These are phyloP conservation scores for Pterocarpus santalinus DNA, from an alignment of 306 rosid genomes.

Conservation along the genomic window DNA sequence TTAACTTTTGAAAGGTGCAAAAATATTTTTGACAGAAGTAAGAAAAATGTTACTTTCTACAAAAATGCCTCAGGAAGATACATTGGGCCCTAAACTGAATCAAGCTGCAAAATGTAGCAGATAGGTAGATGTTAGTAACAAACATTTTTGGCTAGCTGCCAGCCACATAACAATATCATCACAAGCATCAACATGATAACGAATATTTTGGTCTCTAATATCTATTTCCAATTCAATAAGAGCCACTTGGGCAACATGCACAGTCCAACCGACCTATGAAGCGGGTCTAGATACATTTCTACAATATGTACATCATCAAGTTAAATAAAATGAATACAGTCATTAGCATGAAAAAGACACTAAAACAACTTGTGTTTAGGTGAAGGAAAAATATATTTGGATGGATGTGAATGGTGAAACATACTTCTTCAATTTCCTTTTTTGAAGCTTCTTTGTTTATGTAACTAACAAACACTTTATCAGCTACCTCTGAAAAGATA, in stretches of 20 bases:
- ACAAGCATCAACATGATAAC: conserved; percentile 33
- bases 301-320: conserved; percentile 40
- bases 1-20: too few species aligned
- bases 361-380: conserved; percentile 43
- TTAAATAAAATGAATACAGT: conserved; percentile 31
- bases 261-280: conserved; percentile 31
- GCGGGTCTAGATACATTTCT: conserved; percentile 33
- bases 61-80: too few species aligned
- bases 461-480: conserved; percentile 73
- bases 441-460: conserved; percentile 65
- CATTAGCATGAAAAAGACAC: conserved; percentile 30
- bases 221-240: conserved; percentile 16
- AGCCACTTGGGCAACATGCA: conserved; percentile 32
- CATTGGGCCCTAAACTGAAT: not conserved
- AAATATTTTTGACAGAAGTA: too few species aligned
- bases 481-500: conserved; percentile 59
- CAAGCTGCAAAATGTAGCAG: conserved; percentile 37
- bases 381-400: conserved; percentile 42
- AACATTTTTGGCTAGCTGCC: conserved; percentile 26
- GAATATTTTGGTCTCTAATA: conserved; percentile 13
- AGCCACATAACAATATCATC: conserved; percentile 33
- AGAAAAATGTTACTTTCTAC: too few species aligned
- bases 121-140: conserved; percentile 16
- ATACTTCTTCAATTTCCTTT: conserved; percentile 86
- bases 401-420: conserved; percentile 42